phyloP scores from a whole-genome alignment of 345 rosid genomes.

The Eucalyptus erythrocorys region DNA sequence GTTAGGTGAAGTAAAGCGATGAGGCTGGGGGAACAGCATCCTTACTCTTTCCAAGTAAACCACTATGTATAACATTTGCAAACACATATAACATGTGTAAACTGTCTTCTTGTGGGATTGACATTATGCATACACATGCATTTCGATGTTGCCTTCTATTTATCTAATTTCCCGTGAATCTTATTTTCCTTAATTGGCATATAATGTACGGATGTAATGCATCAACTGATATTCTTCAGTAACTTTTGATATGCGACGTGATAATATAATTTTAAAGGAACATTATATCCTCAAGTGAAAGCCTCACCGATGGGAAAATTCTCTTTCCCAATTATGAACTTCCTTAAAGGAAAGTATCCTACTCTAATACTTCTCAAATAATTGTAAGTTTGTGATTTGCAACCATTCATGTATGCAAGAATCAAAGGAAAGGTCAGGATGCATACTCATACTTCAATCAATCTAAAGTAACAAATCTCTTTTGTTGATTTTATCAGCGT shows the following conservation, averaged over 20 bases:
- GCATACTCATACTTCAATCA: neutral
- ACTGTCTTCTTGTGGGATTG: neutral
- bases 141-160: neutral
- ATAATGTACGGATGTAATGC: neutral
- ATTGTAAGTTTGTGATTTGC: neutral
- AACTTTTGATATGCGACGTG: neutral
- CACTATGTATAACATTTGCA: neutral
- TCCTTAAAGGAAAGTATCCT: neutral
- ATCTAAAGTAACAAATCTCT: neutral
- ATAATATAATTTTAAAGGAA: neutral
- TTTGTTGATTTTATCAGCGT: neutral
- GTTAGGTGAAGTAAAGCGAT: neutral
- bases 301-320: neutral
- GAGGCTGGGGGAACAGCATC: neutral
- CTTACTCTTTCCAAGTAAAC: neutral
- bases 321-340: neutral
- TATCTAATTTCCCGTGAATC: neutral
- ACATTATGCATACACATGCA: neutral
- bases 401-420: neutral
- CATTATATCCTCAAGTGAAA: neutral
- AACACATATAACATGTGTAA: neutral
- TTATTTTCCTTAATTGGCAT: neutral
- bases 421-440: neutral
- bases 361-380: neutral
- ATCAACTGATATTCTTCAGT: neutral